These are phyloP conservation scores for Aspergillus olivimuriae DNA, from an alignment of 495 filamentous ascomycete species.

Conservation along the genomic window DNA sequence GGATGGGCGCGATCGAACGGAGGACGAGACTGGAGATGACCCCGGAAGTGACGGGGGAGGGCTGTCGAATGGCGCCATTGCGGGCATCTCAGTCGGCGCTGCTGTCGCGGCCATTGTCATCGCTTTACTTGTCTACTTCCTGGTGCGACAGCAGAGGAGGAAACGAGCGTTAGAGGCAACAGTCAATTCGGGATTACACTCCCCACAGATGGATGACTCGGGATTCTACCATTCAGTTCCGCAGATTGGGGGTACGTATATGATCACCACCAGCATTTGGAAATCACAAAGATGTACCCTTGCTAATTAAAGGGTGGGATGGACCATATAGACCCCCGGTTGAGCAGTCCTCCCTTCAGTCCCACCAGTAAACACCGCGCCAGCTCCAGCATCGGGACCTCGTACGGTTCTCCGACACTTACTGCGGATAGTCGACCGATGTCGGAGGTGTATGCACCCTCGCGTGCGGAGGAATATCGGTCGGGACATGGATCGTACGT, in stretches of 20 bases:
- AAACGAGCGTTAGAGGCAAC: too few species aligned
- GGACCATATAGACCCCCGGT: not conserved
- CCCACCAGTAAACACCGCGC: not conserved
- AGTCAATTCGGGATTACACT: too few species aligned
- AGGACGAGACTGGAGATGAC: too few species aligned
- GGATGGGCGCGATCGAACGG: constrained; percentile 5
- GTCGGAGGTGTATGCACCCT: not conserved
- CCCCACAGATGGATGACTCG: not conserved
- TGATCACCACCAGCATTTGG: too few species aligned
- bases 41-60: too few species aligned
- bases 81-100: too few species aligned
- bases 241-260: not conserved
- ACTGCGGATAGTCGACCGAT: not conserved
- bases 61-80: too few species aligned
- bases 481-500: not conserved
- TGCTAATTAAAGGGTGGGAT: too few species aligned
- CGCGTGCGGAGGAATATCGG: not conserved
- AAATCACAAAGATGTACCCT: too few species aligned
- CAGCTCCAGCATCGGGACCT: not conserved
- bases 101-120: too few species aligned
- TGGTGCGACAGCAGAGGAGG: too few species aligned
- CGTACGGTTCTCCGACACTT: not conserved
- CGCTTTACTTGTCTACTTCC: too few species aligned
- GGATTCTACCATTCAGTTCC: not conserved
- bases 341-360: not conserved